Evolutionary conservation across 202 grass and related monocot genomes (phyloP).

Genomic region (Saccharum hybrid): DNA sequence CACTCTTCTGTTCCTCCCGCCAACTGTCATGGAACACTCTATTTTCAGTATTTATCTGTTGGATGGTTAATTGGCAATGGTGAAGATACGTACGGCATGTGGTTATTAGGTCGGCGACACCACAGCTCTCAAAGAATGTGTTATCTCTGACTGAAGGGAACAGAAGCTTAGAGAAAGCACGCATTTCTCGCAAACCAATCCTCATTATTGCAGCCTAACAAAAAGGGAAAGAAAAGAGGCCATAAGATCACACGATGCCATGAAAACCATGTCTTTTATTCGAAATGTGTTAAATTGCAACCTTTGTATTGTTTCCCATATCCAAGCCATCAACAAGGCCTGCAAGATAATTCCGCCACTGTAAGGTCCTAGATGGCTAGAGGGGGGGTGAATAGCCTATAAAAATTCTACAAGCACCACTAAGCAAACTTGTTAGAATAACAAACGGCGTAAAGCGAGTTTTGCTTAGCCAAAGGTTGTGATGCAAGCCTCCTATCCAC

Average conservation of each 20-base stretch:
- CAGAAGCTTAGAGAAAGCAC: slow-evolving; percentile 83
- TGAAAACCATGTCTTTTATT: slow-evolving; percentile 12
- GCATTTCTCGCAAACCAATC: slow-evolving; percentile 94
- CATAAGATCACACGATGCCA: slow-evolving; percentile 11
- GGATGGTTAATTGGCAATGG: slow-evolving; percentile 39
- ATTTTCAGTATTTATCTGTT: slow-evolving; percentile 31
- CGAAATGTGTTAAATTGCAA: slow-evolving; percentile 21
- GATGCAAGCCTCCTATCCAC: no score
- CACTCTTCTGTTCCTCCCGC: slow-evolving; percentile 91
- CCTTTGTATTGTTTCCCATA: slow-evolving; percentile 99
- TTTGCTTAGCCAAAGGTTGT: no score
- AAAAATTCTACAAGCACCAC: no score
- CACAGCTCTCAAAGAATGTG: slow-evolving; percentile 98
- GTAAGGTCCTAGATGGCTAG: no score
- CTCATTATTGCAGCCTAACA: slow-evolving; percentile 93
- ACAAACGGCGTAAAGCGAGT: no score
- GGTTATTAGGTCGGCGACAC: slow-evolving; percentile 92
- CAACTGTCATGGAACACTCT: slow-evolving; percentile 58
- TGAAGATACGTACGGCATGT: slow-evolving; percentile 78
- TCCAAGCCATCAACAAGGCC: slow-evolving; percentile 96
- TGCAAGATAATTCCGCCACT: slow-evolving; percentile 44
- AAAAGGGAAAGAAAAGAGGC: background rate
- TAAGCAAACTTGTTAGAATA: no score
- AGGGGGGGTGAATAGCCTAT: no score
- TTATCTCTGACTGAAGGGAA: slow-evolving; percentile 88